These are phyloP conservation scores for Cadophora sp. DNA, from an alignment of 2,329 filamentous ascomycete genomes.

Conservation along the genomic window DNA sequence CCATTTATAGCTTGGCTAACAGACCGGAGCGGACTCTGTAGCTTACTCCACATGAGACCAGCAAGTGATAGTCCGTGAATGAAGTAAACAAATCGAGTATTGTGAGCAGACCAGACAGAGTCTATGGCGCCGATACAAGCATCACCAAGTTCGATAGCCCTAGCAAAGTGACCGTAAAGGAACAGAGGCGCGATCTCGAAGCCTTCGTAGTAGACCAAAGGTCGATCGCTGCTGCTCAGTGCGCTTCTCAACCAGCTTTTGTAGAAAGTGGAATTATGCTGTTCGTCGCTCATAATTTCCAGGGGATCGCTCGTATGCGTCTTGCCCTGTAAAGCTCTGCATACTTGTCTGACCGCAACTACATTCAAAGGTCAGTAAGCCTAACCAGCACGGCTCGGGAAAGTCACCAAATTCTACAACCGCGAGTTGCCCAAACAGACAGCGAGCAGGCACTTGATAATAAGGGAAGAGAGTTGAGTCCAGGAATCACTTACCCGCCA, in stretches of 20 bases:
- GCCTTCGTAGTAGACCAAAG: conserved; percentile 72
- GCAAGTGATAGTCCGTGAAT: conserved; percentile 66
- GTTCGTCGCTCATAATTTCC: conserved; percentile 70
- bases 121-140: conserved; percentile 55
- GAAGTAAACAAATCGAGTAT: conserved; percentile 62
- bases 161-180: conserved; percentile 67
- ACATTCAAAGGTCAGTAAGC: neutral
- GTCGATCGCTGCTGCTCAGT: conserved; percentile 63
- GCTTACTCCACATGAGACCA: conserved; percentile 52
- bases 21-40: conserved; percentile 38
- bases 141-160: conserved; percentile 63
- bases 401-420: neutral
- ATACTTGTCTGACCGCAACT: conserved; percentile 67
- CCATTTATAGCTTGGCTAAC: conserved; percentile 39
- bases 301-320: conserved; percentile 56
- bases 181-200: conserved; percentile 69
- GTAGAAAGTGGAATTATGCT: conserved; percentile 65
- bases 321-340: conserved; percentile 77
- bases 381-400: no score
- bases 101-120: conserved; percentile 65
- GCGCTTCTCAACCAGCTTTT: conserved; percentile 63
- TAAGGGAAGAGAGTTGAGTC: neutral
- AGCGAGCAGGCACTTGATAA: no score
- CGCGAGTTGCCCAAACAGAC: neutral
- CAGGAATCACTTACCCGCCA: conserved; percentile 54